Percentiles rank a stretch among this genome's conserved stretches.
Evolutionary conservation across 2,329 filamentous ascomycete species (phyloP).

Genomic region (Curvularia spicifera): DNA sequence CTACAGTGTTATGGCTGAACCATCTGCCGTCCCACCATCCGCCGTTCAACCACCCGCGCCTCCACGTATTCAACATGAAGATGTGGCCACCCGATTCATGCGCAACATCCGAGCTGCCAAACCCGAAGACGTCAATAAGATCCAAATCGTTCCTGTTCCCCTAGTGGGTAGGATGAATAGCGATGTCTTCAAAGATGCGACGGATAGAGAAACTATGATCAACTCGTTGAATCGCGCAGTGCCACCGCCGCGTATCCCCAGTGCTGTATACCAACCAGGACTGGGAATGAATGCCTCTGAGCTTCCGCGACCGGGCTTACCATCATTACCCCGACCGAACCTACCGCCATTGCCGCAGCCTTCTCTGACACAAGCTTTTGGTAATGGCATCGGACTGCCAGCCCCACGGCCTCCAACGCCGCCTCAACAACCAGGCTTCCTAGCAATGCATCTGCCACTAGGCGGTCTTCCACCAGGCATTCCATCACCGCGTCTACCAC

Average conservation of each 20-base stretch:
- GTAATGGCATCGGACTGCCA: background rate
- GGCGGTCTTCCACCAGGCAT: no score
- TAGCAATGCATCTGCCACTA: no score
- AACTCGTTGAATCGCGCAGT: background rate
- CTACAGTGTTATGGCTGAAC: slow-evolving; percentile 9
- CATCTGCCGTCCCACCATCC: background rate
- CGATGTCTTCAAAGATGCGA: slow-evolving; percentile 26
- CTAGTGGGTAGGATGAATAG: slow-evolving; percentile 31
- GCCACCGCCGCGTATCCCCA: background rate
- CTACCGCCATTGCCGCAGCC: slow-evolving; percentile 2
- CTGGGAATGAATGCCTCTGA: background rate
- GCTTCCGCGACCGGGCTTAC: slow-evolving; percentile 2
- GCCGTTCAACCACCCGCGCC: slow-evolving; percentile 33
- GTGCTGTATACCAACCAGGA: background rate
- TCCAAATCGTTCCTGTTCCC: slow-evolving; percentile 27
- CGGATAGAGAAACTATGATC: slow-evolving; percentile 5
- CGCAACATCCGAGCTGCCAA: slow-evolving; percentile 13
- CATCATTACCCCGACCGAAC: background rate
- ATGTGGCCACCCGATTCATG: slow-evolving; percentile 17
- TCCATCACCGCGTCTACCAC: no score
- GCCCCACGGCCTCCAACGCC: background rate
- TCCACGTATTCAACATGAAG: slow-evolving; percentile 9
- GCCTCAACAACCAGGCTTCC: no score
- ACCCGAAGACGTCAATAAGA: slow-evolving; percentile 9
- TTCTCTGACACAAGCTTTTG: background rate